phyloP scores from a whole-genome alignment of 2,329 filamentous ascomycete genomes.

The Xylariaceae sp. region DNA sequence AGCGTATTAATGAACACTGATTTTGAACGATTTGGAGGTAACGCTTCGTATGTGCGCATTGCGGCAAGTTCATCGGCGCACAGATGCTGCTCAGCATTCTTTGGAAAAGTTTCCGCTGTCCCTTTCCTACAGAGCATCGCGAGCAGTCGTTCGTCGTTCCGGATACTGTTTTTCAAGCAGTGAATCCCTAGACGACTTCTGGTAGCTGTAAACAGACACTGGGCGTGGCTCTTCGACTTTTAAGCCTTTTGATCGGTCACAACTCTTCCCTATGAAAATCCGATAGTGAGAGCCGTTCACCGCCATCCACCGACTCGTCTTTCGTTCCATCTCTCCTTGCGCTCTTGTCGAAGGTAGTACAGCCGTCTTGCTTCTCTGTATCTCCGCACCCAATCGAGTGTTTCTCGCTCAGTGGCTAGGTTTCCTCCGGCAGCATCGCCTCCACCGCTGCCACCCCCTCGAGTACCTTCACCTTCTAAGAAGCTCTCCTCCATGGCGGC shows the following conservation, averaged over 20 bases:
- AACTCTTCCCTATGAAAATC: background rate
- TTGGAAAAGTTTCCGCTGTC: background rate
- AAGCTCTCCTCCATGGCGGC: constrained; percentile 92
- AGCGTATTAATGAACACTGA: background rate
- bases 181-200: too few relatives aligned
- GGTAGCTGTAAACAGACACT: too few relatives aligned
- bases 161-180: too few relatives aligned
- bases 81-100: background rate
- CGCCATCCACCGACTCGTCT: constrained; percentile 94
- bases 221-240: background rate
- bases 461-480: constrained; percentile 63
- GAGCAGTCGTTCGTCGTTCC: background rate
- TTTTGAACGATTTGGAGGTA: background rate
- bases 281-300: constrained; percentile 49
- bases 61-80: background rate
- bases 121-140: background rate
- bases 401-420: constrained; percentile 78
- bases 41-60: background rate
- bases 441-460: constrained; percentile 9
- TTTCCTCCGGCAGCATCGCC: constrained; percentile 43
- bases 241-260: background rate
- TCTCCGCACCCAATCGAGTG: constrained; percentile 81
- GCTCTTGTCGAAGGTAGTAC: constrained; percentile 81
- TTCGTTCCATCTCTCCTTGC: constrained; percentile 94
- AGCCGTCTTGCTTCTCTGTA: constrained; percentile 81